Evolutionary conservation across 106 monocot genomes (phyloP).

Genomic region (Narthecium ossifragum): DNA sequence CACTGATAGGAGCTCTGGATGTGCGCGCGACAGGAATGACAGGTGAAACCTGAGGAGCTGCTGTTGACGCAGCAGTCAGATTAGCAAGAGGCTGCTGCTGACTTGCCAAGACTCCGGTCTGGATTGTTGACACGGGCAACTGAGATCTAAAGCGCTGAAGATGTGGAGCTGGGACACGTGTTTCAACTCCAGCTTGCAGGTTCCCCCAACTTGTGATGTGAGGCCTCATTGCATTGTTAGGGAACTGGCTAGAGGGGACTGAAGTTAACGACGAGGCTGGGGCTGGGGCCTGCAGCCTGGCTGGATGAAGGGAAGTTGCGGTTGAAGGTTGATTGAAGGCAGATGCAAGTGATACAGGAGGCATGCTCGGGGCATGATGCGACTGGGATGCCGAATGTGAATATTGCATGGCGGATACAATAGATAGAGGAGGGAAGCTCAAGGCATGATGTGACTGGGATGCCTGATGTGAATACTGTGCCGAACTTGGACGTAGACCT

Average conservation of each 20-base stretch:
- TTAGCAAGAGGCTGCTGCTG: constrained; percentile 2
- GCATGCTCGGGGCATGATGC: constrained; percentile 20
- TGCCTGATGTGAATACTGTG: constrained; percentile 24
- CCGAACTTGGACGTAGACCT: constrained; percentile 15
- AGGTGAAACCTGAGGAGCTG: background rate
- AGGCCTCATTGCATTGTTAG: background rate
- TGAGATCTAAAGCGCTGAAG: constrained; percentile 37
- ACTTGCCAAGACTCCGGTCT: background rate
- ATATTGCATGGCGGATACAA: constrained; percentile 14
- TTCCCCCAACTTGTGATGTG: constrained; percentile 11
- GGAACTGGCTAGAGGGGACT: background rate
- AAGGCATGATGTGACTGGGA: constrained; percentile 12
- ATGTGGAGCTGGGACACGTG: constrained; percentile 51
- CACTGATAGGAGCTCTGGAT: background rate
- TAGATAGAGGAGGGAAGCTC: constrained; percentile 6
- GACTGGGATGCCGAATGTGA: constrained; percentile 13
- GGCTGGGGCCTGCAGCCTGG: background rate
- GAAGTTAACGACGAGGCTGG: background rate
- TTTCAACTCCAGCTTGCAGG: constrained; percentile 9
- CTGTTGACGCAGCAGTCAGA: background rate
- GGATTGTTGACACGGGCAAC: background rate
- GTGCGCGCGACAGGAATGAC: background rate
- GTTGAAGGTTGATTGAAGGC: background rate
- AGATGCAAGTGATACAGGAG: background rate
- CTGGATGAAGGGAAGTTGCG: background rate